A percentile compares a stretch with the other conserved stretches of the same genome.
Conservation (phyloP, 2,329 filamentous ascomycete species). For the Cladosporium sp. region DNA sequence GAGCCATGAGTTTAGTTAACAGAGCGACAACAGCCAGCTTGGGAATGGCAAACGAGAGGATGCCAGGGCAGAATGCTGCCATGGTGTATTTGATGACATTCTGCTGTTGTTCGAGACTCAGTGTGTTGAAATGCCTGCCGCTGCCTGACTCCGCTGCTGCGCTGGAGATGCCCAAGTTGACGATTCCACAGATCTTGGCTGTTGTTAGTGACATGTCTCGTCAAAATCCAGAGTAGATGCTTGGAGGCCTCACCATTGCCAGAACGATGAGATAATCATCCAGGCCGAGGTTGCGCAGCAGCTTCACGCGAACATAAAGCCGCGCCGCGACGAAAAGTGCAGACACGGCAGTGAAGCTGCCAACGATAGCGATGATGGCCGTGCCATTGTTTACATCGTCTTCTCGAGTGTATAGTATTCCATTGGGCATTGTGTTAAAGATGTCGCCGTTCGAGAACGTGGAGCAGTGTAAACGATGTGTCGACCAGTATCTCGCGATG, state of each 20-base stretch:
- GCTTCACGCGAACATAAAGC: slow-evolving; percentile 2
- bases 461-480: no score
- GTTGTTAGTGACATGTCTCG: not conserved
- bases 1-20: slow-evolving; percentile 7
- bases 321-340: slow-evolving; percentile 1
- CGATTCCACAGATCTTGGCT: not conserved
- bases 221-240: no score
- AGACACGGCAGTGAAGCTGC: not conserved
- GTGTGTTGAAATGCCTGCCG: slow-evolving; percentile 1
- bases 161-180: slow-evolving; percentile 5
- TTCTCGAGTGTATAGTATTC: not conserved
- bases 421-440: not conserved
- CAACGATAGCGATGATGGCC: not conserved
- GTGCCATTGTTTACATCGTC: not conserved
- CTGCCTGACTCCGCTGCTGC: slow-evolving; percentile 5
- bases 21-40: slow-evolving; percentile 5
- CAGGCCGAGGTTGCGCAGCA: not conserved
- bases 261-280: slow-evolving; percentile 7
- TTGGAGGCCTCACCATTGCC: not conserved
- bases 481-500: no score
- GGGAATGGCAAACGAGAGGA: slow-evolving; percentile 2
- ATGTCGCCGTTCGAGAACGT: no score
- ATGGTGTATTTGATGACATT: slow-evolving; percentile 10
- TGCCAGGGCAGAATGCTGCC: slow-evolving; percentile 5
- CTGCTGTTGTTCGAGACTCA: slow-evolving; percentile 4